phyloP scores from a whole-genome alignment of 169 alveolate genomes.

The Plasmodium gonderi region DNA sequence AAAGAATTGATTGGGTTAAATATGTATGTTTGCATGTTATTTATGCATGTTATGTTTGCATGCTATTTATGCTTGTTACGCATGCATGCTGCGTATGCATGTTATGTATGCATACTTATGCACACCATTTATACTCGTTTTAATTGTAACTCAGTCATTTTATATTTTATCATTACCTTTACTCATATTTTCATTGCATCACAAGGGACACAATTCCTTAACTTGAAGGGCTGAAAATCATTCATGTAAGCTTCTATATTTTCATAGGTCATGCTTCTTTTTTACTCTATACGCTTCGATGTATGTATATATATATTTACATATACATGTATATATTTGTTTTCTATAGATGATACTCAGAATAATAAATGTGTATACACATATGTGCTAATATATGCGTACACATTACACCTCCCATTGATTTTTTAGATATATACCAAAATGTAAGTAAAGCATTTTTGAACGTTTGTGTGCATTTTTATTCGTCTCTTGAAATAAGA shows the following conservation, averaged over 20 bases:
- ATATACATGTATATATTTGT: background rate
- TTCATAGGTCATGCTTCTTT: background rate
- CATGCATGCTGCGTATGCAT: conserved; percentile 3
- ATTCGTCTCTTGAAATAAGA: background rate
- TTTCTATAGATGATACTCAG: background rate
- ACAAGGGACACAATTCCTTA: background rate
- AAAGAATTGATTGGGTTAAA: background rate
- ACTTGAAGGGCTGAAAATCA: background rate
- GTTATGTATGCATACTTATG: background rate
- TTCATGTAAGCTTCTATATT: no score
- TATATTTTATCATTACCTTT: background rate
- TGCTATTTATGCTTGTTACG: background rate
- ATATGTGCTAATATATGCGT: background rate
- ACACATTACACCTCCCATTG: background rate
- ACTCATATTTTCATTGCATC: background rate
- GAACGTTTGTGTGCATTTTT: background rate
- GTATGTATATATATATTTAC: background rate
- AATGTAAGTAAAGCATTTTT: background rate
- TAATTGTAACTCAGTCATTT: background rate
- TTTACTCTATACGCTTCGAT: background rate
- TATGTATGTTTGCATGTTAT: background rate
- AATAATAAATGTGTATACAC: background rate
- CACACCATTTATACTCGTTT: background rate
- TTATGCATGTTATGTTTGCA: background rate
- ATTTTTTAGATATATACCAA: background rate